Conservation (phyloP, 352 stramenopile genomes). For the Globisporangium solare region DNA sequence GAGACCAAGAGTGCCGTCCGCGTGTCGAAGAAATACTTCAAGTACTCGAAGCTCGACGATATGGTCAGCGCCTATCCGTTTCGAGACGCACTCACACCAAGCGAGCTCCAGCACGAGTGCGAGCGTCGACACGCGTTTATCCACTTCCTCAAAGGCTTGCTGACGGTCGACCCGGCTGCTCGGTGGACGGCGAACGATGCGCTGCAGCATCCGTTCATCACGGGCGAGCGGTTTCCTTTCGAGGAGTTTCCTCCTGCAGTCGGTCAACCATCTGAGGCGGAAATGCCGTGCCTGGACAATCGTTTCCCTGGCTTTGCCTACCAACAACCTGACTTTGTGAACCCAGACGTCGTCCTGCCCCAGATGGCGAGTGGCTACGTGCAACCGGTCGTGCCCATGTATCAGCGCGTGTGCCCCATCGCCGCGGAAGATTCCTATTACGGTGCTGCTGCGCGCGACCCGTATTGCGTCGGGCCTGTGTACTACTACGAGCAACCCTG, state of each 20-base stretch:
- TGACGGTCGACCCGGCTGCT: slow-evolving; percentile 25
- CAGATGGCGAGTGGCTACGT: neutral
- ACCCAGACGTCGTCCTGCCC: neutral
- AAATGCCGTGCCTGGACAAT: neutral
- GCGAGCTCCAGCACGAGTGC: slow-evolving; percentile 11
- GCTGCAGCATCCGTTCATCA: slow-evolving; percentile 45
- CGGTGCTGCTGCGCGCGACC: slow-evolving; percentile 1
- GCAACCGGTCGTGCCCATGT: neutral
- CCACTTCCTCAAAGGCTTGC: slow-evolving; percentile 29
- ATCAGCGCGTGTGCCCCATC: slow-evolving; percentile 14
- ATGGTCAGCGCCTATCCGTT: slow-evolving; percentile 42
- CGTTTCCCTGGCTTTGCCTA: neutral
- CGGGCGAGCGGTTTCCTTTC: slow-evolving; percentile 21
- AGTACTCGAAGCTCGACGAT: slow-evolving; percentile 37
- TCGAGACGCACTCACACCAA: slow-evolving; percentile 13
- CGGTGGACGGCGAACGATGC: slow-evolving; percentile 36
- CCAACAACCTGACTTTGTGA: neutral
- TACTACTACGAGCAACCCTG: slow-evolving; percentile 11
- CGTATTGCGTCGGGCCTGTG: slow-evolving; percentile 3
- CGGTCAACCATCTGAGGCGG: neutral
- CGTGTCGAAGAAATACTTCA: slow-evolving; percentile 50
- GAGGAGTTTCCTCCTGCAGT: neutral
- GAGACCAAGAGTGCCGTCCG: slow-evolving; percentile 26
- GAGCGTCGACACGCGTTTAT: slow-evolving; percentile 29
- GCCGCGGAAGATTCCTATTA: slow-evolving; percentile 5